phyloP scores from a whole-genome alignment of 2,329 filamentous ascomycete genomes.

The Penicillium sp. region DNA sequence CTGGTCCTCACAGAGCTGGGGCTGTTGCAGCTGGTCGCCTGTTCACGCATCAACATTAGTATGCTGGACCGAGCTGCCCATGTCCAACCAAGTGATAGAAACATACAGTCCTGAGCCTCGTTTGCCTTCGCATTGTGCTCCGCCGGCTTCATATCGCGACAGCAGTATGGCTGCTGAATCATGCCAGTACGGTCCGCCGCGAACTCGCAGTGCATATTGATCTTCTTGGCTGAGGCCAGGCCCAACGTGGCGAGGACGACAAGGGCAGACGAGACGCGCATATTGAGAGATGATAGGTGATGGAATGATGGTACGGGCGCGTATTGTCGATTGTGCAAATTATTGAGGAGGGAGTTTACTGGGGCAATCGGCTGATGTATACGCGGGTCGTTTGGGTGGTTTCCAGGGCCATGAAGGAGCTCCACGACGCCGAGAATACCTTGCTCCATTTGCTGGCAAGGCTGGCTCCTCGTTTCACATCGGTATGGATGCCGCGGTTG shows the following conservation, averaged over 20 bases:
- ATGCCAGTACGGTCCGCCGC: conserved; percentile 26
- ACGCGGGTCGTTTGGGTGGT: not conserved
- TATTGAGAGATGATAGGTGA: conserved; percentile 8
- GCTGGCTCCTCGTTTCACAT: conserved; percentile 4
- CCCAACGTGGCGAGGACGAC: conserved; percentile 16
- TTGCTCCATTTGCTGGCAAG: conserved; percentile 14
- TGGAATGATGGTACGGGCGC: not conserved
- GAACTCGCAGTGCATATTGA: conserved; percentile 29
- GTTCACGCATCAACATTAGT: conserved; percentile 12
- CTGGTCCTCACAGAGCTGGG: conserved; percentile 26
- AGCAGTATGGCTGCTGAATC: conserved; percentile 32
- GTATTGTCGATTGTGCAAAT: not conserved
- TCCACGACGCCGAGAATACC: conserved; percentile 5
- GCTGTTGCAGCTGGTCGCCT: conserved; percentile 17
- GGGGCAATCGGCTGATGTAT: conserved; percentile 10
- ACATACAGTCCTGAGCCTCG: conserved; percentile 27
- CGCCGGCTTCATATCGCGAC: conserved; percentile 22
- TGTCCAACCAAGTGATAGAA: not conserved
- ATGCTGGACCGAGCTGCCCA: not conserved
- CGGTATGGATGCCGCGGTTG: conserved; percentile 9
- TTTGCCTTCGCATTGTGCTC: conserved; percentile 20
- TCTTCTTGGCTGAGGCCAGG: conserved; percentile 19
- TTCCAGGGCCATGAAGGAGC: conserved; percentile 12
- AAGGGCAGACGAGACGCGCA: conserved; percentile 20
- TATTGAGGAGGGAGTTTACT: not conserved